A percentile compares a stretch with the other conserved stretches of the same genome.
Evolutionary conservation across 768 basidiomycete species (phyloP).

Genomic region (Pleurotus tuoliensis): DNA sequence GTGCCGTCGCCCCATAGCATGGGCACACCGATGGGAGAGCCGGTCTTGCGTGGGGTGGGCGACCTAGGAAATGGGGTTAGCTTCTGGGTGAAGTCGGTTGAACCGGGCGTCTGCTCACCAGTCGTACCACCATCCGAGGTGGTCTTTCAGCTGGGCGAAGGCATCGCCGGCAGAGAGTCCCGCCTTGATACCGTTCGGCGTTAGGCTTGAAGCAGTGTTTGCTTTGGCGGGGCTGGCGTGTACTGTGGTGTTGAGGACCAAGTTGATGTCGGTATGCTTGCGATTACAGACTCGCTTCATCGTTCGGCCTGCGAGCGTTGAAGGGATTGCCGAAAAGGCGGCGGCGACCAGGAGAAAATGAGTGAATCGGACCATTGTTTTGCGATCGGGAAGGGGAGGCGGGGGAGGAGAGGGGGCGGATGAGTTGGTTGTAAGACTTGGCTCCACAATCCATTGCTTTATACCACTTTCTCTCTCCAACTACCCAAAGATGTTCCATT

Average conservation of each 20-base stretch:
- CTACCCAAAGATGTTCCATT: background rate
- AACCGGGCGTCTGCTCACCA: conserved; percentile 25
- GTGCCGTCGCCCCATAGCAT: conserved; percentile 47
- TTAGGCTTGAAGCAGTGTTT: conserved; percentile 19
- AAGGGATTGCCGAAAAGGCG: background rate
- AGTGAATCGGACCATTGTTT: background rate
- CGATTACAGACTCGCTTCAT: background rate
- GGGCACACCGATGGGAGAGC: conserved; percentile 36
- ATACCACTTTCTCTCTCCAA: background rate
- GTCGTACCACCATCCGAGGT: conserved; percentile 50
- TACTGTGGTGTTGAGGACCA: background rate
- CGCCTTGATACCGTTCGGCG: conserved; percentile 42
- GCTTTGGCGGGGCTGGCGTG: conserved; percentile 7
- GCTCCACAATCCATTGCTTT: background rate
- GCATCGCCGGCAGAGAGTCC: conserved; percentile 44
- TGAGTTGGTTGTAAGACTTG: background rate
- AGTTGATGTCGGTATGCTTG: background rate
- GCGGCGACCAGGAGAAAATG: background rate
- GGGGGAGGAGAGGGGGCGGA: background rate
- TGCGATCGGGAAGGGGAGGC: background rate
- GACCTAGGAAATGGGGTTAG: conserved; percentile 23
- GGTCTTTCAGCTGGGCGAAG: conserved; percentile 31
- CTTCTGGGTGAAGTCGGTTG: no score
- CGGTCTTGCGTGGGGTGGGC: conserved; percentile 34
- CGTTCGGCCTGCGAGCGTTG: background rate